Conservation (phyloP, 306 rosid species). For the Albizia julibrissin region DNA sequence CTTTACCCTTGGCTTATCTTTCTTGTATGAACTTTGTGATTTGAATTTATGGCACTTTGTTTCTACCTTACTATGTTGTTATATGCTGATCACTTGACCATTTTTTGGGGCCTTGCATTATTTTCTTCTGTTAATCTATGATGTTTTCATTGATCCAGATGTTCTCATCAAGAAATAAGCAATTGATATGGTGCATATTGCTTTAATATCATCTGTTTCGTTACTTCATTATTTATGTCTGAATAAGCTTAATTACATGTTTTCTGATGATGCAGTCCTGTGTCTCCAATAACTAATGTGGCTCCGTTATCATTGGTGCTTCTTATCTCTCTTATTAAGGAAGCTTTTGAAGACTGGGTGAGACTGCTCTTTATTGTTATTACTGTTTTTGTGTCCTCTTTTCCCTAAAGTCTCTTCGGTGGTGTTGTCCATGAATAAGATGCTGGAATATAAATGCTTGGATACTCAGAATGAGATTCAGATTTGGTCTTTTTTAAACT, state of each 20-base stretch:
- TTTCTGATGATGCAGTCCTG: constrained; percentile 75
- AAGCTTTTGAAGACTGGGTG: constrained; percentile 97
- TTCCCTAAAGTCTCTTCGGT: background rate
- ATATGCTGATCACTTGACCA: constrained; percentile 14
- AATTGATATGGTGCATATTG: constrained; percentile 19
- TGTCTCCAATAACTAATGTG: constrained; percentile 87
- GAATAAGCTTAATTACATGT: constrained; percentile 27
- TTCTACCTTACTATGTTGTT: background rate
- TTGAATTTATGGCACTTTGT: constrained; percentile 17
- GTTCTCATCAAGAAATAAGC: constrained; percentile 5
- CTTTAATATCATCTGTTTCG: constrained; percentile 14
- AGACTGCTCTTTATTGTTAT: constrained; percentile 37
- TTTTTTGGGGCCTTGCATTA: background rate
- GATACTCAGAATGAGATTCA: constrained; percentile 1
- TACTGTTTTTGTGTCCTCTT: constrained; percentile 17
- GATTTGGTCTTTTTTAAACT: constrained; percentile 8
- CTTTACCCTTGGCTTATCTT: background rate
- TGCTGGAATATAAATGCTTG: background rate
- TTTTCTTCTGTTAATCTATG: background rate
- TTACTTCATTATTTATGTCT: constrained; percentile 15
- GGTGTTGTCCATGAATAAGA: background rate
- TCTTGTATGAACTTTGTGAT: background rate
- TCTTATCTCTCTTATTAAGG: constrained; percentile 83
- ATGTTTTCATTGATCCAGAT: background rate
- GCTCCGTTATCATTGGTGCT: constrained; percentile 88